Evolutionary conservation across 2,329 filamentous ascomycete species (phyloP).

Genomic region (Xylaria sp.): DNA sequence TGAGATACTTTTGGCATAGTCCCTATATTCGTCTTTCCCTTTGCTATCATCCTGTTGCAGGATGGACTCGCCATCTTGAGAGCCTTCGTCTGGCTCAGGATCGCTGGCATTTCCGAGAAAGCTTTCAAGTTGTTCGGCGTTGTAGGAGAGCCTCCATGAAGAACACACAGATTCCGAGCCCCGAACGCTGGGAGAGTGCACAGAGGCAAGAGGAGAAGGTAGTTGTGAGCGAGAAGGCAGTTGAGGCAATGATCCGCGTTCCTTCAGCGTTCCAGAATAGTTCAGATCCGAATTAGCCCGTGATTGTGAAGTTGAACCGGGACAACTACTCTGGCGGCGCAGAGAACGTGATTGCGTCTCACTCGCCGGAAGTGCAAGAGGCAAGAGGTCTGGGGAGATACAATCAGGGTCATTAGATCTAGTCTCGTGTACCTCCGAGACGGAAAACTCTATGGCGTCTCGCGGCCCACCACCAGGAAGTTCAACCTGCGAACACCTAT

Average conservation of each 20-base stretch:
- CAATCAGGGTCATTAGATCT: constrained; percentile 7
- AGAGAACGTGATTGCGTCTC: constrained; percentile 9
- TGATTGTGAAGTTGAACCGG: constrained; percentile 12
- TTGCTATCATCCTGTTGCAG: background rate
- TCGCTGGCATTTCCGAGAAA: constrained; percentile 26
- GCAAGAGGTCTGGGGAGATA: constrained; percentile 6
- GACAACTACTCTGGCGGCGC: constrained; percentile 22
- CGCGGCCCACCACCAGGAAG: constrained; percentile 47
- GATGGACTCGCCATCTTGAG: constrained; percentile 13
- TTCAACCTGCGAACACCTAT: constrained; percentile 31
- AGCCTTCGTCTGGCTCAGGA: background rate
- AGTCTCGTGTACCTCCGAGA: constrained; percentile 29
- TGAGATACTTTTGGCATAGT: background rate
- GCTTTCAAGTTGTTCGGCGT: constrained; percentile 30
- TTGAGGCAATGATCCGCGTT: constrained; percentile 19
- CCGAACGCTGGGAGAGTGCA: constrained; percentile 23
- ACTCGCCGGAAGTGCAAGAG: constrained; percentile 9
- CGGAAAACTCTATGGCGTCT: constrained; percentile 52
- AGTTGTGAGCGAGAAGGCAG: constrained; percentile 29
- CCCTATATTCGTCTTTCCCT: constrained; percentile 1
- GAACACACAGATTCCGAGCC: constrained; percentile 33
- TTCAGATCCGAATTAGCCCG: constrained; percentile 13
- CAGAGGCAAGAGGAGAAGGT: constrained; percentile 28
- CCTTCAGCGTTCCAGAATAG: constrained; percentile 10
- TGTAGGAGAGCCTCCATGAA: constrained; percentile 36